phyloP scores from a whole-genome alignment of 1,284 basidiomycete species.

The Pisolithus thermaeus region DNA sequence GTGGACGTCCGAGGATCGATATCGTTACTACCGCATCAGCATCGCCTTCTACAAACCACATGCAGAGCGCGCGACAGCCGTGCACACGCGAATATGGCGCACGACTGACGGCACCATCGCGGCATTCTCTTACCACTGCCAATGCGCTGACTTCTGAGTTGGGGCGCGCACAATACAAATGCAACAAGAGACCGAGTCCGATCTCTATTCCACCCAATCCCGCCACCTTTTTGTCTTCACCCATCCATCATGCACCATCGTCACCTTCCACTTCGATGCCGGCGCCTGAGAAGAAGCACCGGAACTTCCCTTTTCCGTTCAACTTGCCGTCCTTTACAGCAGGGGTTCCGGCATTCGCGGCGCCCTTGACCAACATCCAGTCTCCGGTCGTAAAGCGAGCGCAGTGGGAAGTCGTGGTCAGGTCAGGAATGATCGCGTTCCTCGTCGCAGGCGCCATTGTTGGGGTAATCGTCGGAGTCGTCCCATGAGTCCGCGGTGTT shows the following conservation, averaged over 20 bases:
- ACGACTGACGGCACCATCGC: not conserved
- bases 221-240: not conserved
- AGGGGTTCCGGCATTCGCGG: conserved; percentile 60
- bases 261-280: not conserved
- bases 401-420: conserved; percentile 67
- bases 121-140: not conserved
- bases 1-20: not conserved
- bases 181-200: conserved; percentile 11
- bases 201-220: conserved; percentile 1
- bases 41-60: no score
- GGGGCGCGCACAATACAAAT: conserved; percentile 27
- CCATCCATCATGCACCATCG: not conserved
- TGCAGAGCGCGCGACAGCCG: not conserved
- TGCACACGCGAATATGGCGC: no score
- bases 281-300: not conserved
- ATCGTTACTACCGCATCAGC: not conserved
- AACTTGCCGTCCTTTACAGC: conserved; percentile 41
- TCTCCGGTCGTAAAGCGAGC: conserved; percentile 66
- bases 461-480: not conserved
- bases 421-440: not conserved
- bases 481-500: not conserved
- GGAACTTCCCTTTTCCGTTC: conserved; percentile 24
- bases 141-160: conserved; percentile 4
- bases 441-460: not conserved
- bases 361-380: conserved; percentile 61